Evolutionary conservation across 371 early-diverging fungal genomes (phyloP), one percentile per base, ranked within the genome.

Genomic region (Nematocida homosporus): DNA sequence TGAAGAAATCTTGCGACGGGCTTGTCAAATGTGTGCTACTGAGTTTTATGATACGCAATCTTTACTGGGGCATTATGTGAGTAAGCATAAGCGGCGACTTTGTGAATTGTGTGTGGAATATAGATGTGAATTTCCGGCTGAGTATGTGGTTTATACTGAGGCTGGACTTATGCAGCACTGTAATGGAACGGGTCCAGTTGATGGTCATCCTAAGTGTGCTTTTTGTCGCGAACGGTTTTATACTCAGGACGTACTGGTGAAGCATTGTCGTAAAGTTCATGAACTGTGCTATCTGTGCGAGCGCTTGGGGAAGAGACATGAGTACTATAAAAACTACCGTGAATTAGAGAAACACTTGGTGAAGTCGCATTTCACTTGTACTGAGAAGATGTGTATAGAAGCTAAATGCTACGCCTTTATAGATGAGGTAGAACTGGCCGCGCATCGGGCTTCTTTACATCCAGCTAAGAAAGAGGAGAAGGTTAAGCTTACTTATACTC

Each of bases 211-310:
- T 4, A 67, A 56, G 35, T 84, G 84, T 61, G 35, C 56, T 25
- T 79, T 79, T 41, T 84, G 84, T 50, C 78, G 77, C 25, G 68
- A 61, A 37, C 68, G 79, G 63, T 77, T 81, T 16, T 83, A 81
- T 66, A 75, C 81, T 52, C 64, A 60, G 29, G 66, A 72, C 1
- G 53, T 52, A 30, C 78, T 81, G 16, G 64, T 41, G 32, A 66
- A 64, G 52, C 83, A 85, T 69, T 80, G 81, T 57, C 77, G 60
- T 29, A 65, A 78, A 50, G 38, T 25, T 29, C 83, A 83, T 52
- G 77, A 82, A 52, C 23, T 75, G 18, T 85, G 85, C 56, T 65
- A 78, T 32, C 41, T 82, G 16, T 85, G 85, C 48, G 82, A 83
- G 52, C 32, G 63, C 10, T 25, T 80, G 2, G 83, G 84, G 51